Evolutionary conservation across 2,329 filamentous ascomycete species (phyloP).

Genomic region (Botrytis fabae): DNA sequence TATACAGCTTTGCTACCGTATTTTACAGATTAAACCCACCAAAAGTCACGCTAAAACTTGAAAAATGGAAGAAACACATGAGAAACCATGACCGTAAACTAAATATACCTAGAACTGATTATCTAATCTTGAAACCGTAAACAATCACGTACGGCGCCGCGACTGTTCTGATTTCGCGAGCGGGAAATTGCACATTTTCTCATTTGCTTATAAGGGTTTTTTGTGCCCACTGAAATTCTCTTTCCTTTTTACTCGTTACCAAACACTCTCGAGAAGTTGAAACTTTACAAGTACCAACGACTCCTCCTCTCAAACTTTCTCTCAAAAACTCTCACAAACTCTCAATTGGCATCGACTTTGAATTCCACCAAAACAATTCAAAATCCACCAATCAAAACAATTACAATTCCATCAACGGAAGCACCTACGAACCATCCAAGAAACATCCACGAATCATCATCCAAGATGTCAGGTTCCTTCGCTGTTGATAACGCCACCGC

Average conservation of each 20-base stretch:
- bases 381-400: background rate
- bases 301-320: too few species aligned
- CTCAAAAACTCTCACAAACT: background rate
- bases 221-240: background rate
- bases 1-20: background rate
- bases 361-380: background rate
- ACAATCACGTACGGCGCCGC: background rate
- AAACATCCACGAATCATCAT: background rate
- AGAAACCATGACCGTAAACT: background rate
- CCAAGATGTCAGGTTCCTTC: background rate
- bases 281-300: background rate
- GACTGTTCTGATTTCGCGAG: background rate
- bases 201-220: background rate
- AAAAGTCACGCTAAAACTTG: background rate
- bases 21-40: background rate
- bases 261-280: background rate
- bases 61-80: background rate
- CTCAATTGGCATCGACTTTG: background rate
- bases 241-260: background rate
- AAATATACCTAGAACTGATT: background rate
- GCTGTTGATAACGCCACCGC: background rate
- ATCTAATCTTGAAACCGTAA: background rate
- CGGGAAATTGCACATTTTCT: background rate
- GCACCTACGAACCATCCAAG: background rate
- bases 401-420: background rate